Evolutionary conservation across 441 rosid species (phyloP).

Genomic region (Erysimum pusillum): DNA sequence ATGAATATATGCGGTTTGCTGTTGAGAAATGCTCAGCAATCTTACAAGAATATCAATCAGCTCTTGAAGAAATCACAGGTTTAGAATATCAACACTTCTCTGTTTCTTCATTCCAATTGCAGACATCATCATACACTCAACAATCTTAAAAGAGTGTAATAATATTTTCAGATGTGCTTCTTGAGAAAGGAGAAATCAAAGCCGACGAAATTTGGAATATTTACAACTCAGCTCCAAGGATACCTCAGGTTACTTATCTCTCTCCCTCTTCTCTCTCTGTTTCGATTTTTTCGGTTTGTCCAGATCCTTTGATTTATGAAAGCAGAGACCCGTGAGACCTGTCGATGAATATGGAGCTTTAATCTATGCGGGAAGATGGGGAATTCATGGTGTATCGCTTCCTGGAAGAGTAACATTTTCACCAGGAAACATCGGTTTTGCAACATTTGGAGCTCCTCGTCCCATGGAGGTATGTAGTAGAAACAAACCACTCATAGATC

Average conservation of each 20-base stretch:
- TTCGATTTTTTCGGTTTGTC: background rate
- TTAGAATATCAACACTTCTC: background rate
- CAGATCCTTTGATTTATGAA: background rate
- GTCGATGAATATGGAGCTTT: conserved; percentile 91
- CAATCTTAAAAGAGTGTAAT: conserved; percentile 16
- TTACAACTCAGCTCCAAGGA: conserved; percentile 73
- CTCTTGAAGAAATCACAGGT: conserved; percentile 96
- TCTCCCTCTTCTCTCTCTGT: background rate
- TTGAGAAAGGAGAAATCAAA: conserved; percentile 80
- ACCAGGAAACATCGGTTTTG: conserved; percentile 95
- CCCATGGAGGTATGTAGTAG: conserved; percentile 71
- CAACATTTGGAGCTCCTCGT: conserved; percentile 94
- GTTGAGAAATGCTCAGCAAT: conserved; percentile 83
- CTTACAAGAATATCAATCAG: conserved; percentile 84
- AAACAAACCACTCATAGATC: conserved; percentile 29
- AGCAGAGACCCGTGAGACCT: conserved; percentile 72
- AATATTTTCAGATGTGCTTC: conserved; percentile 76
- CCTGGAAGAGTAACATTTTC: conserved; percentile 97
- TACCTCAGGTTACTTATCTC: conserved; percentile 68
- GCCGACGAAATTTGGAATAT: conserved; percentile 89
- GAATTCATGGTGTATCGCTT: conserved; percentile 81
- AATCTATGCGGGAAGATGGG: conserved; percentile 97
- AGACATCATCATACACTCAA: conserved; percentile 12
- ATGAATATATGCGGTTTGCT: conserved; percentile 87
- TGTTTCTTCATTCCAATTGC: background rate